A percentile compares a stretch with the other conserved stretches of the same genome.
Conservation (phyloP, 306 rosid species). For the Gastrolobium villosum region DNA sequence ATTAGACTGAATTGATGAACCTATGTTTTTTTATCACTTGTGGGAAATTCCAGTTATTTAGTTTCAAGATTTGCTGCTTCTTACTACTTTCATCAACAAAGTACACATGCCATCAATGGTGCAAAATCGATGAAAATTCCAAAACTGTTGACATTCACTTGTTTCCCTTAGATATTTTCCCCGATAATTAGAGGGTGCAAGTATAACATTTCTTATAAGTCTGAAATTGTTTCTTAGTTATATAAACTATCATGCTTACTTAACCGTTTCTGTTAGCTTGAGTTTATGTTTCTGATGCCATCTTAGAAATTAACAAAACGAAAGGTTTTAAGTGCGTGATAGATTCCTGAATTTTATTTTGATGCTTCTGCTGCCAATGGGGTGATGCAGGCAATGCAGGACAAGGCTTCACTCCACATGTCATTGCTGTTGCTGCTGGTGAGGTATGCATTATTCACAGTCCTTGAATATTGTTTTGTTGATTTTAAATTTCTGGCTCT, state of each 20-base stretch:
- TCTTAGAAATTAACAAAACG: not conserved
- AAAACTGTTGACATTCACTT: not conserved
- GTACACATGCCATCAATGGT: not conserved
- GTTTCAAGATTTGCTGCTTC: not conserved
- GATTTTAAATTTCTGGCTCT: conserved; percentile 34
- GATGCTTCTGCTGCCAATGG: conserved; percentile 38
- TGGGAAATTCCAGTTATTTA: conserved; percentile 17
- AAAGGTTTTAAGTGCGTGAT: conserved; percentile 15
- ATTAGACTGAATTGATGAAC: not conserved
- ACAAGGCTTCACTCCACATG: conserved; percentile 87
- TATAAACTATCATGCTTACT: not conserved
- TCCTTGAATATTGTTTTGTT: conserved; percentile 30
- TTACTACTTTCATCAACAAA: conserved; percentile 5
- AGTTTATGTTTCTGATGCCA: not conserved
- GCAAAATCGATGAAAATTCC: not conserved
- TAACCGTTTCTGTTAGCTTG: conserved; percentile 31
- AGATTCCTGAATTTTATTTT: conserved; percentile 40
- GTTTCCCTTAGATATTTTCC: not conserved
- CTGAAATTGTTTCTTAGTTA: not conserved
- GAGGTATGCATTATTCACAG: conserved; percentile 70
- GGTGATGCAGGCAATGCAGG: conserved; percentile 83
- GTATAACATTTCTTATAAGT: not conserved
- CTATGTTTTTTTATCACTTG: conserved; percentile 9
- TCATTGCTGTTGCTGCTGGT: conserved; percentile 79
- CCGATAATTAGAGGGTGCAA: conserved; percentile 19